Evolutionary conservation across 768 basidiomycete genomes (phyloP).

Genomic region (Leucocoprinus sp.): DNA sequence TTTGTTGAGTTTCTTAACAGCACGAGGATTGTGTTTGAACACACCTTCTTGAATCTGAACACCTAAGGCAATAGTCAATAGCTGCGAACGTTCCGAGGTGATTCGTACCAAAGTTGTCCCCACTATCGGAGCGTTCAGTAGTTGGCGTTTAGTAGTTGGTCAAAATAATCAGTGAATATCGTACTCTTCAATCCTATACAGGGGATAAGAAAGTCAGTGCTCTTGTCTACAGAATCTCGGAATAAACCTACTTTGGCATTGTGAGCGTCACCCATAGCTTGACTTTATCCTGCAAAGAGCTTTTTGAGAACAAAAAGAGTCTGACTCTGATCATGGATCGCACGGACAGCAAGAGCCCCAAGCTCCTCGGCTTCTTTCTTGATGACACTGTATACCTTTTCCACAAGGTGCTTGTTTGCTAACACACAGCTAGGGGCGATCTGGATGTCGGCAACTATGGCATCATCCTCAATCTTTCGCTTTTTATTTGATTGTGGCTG

Average conservation of each 20-base stretch:
- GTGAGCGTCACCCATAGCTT: constrained; percentile 75
- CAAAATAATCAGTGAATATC: constrained; percentile 17
- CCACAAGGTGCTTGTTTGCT: constrained; percentile 45
- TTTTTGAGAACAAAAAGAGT: background rate
- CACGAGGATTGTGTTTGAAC: constrained; percentile 1
- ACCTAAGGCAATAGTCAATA: constrained; percentile 30
- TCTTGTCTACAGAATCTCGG: background rate
- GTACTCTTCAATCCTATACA: constrained; percentile 59
- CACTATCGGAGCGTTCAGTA: constrained; percentile 30
- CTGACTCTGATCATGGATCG: background rate
- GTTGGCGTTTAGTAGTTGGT: too few species aligned
- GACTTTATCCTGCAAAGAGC: constrained; percentile 51
- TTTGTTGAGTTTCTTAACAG: background rate
- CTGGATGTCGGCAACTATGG: constrained; percentile 13
- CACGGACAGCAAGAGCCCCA: constrained; percentile 45
- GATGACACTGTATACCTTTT: constrained; percentile 42
- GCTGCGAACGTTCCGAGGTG: background rate
- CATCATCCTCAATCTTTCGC: constrained; percentile 33
- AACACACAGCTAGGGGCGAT: constrained; percentile 39
- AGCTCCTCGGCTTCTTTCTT: constrained; percentile 63
- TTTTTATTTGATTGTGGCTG: constrained; percentile 38
- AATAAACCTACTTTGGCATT: constrained; percentile 58
- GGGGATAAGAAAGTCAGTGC: background rate
- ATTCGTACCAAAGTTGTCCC: constrained; percentile 66
- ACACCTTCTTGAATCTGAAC: constrained; percentile 77